Base-by-base conservation (phyloP, 768 basidiomycete genomes). In the Pleurotus citrinopileatus region DNA sequence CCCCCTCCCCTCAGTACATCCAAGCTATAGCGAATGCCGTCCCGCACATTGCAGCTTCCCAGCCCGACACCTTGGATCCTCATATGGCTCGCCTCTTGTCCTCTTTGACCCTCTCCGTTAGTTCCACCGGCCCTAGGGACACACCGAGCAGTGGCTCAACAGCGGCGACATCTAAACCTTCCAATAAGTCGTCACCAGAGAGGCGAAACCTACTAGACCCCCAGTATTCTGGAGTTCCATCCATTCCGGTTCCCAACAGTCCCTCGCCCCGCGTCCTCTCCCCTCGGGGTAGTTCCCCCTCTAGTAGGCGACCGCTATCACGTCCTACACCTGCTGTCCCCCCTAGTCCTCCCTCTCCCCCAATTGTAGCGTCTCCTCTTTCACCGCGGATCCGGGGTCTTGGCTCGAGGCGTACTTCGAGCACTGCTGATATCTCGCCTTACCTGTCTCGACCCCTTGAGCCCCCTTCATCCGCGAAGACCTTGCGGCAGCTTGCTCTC, bases 81-180 rank as follows among this genome's bases (percentile, higher is more conserved):
- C 86, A 89, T 58, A 80, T 91, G 63, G 87, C 87, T 17, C 77
- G 81, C 26, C 73, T 91, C 6, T 70, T 91, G 47, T 80, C 75
- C 42, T 81, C 81, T 4, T 71, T 90, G 46, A 81, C 82, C 5
- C 66, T 83, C 42, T 89, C 88, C 29, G 77, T 77, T 27, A 61
- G 67, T 15, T 62, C 70, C 38, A 19, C 65, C 20, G 47, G 58
- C 42, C 47, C 52, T 22, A 51, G 47, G 36, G 52, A 57, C 42
- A 55, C 61, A 53, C 25, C 13, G 40, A 17, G 12, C 17, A 37
- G 37, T 40, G 38, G 19, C 17, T 13, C 17, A 40, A 13, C 17
- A 36, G 26, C 17, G 2, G 32, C 48, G 13, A 42, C 28, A 9
- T 47, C 17, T 32, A 25, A 52, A 34, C 47, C 36, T 20, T 52